Conservation (phyloP, 257 asterid species). For the Catharanthus roseus region DNA sequence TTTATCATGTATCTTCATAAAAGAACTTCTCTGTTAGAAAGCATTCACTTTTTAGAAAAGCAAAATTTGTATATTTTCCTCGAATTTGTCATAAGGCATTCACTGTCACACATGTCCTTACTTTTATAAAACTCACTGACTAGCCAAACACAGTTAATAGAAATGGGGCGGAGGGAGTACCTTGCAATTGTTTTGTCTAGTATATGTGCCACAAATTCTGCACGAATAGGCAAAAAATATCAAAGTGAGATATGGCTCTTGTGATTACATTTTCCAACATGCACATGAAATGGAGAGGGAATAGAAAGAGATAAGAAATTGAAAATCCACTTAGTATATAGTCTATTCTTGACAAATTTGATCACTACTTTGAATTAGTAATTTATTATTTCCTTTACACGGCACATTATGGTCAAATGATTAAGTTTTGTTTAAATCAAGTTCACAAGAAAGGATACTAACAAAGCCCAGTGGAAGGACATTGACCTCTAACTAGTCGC, state of each 20-base stretch:
- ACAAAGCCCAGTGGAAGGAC: background rate
- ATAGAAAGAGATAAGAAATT: background rate
- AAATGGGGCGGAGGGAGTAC: no score
- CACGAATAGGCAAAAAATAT: slow-evolving; percentile 21
- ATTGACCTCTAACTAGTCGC: background rate
- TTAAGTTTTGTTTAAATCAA: background rate
- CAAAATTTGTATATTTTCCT: no score
- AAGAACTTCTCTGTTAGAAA: background rate
- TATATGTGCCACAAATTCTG: slow-evolving; percentile 73
- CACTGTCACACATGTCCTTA: no score
- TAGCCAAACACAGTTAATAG: no score
- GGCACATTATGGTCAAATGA: background rate
- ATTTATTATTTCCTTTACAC: background rate
- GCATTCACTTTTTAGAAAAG: background rate
- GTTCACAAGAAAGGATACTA: no score
- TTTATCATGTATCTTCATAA: background rate
- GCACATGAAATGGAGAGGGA: background rate
- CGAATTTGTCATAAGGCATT: no score
- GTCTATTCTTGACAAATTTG: background rate
- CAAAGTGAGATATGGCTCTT: background rate
- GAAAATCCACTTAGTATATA: background rate
- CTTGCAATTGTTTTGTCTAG: slow-evolving; percentile 81
- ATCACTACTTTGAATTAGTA: background rate
- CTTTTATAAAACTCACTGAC: no score
- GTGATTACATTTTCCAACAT: background rate